Percentiles rank a stretch among this genome's conserved stretches.
Conservation (phyloP, 768 basidiomycete genomes). For the Psilocybe subaeruginosa region DNA sequence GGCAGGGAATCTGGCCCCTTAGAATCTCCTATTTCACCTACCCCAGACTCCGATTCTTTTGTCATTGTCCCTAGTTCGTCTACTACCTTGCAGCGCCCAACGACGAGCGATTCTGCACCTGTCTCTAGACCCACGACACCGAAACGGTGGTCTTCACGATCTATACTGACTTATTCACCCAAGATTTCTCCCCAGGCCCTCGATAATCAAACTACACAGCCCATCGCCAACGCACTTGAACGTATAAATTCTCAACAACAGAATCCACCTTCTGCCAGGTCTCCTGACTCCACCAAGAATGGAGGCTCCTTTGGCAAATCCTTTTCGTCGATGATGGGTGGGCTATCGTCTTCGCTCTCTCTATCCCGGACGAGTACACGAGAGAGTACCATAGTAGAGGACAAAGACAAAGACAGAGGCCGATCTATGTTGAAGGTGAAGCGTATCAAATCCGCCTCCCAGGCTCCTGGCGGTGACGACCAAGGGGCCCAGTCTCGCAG, state of each 20-base stretch:
- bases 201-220: slow-evolving; percentile 48
- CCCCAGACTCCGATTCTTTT: slow-evolving; percentile 13
- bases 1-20: slow-evolving; percentile 26
- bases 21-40: slow-evolving; percentile 13
- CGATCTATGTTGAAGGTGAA: slow-evolving; percentile 51
- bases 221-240: slow-evolving; percentile 54
- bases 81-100: slow-evolving; percentile 14
- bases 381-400: slow-evolving; percentile 34
- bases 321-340: slow-evolving; percentile 72
- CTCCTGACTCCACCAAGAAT: slow-evolving; percentile 38
- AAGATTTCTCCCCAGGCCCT: slow-evolving; percentile 38
- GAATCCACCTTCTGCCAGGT: slow-evolving; percentile 28
- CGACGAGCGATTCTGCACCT: slow-evolving; percentile 29
- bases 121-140: slow-evolving; percentile 32
- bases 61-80: slow-evolving; percentile 20
- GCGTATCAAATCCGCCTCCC: slow-evolving; percentile 52
- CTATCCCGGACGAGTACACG: slow-evolving; percentile 56
- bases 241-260: slow-evolving; percentile 37
- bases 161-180: slow-evolving; percentile 33
- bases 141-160: slow-evolving; percentile 35
- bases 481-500: slow-evolving; percentile 41
- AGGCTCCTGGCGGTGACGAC: slow-evolving; percentile 38
- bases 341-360: slow-evolving; percentile 60
- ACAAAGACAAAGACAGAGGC: slow-evolving; percentile 57
- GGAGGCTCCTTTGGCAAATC: slow-evolving; percentile 63